Conservation (phyloP, 768 basidiomycete species). For the Mycena latifolia region DNA sequence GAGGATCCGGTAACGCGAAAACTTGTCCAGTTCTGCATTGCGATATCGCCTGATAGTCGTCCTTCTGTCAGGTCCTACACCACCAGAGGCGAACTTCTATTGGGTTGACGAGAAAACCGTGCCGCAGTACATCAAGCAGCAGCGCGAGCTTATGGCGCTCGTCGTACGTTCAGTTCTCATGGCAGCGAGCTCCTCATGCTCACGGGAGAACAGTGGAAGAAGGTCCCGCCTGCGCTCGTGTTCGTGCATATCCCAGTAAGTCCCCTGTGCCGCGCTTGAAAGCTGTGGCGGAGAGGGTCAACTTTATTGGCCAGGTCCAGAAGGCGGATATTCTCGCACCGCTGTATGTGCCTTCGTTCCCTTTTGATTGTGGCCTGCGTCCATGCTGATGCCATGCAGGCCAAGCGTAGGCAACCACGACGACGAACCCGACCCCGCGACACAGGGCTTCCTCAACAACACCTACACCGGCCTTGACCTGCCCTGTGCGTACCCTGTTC, state of each 20-base stretch:
- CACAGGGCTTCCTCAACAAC: constrained; percentile 36
- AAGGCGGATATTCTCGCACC: constrained; percentile 35
- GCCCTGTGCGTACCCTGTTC: constrained; percentile 25
- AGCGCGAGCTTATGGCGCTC: constrained; percentile 25
- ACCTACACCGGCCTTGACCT: constrained; percentile 36
- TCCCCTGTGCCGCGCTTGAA: too few species aligned
- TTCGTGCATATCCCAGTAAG: constrained; percentile 37
- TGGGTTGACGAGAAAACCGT: constrained; percentile 37
- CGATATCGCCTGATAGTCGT: background rate
- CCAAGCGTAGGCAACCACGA: constrained; percentile 34
- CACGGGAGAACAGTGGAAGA: constrained; percentile 28
- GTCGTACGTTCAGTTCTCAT: constrained; percentile 14
- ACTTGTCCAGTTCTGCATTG: background rate
- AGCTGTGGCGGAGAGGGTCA: background rate
- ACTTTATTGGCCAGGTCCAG: constrained; percentile 24
- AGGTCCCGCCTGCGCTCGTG: constrained; percentile 33
- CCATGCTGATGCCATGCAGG: constrained; percentile 1
- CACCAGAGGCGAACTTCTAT: constrained; percentile 28
- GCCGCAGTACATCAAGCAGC: constrained; percentile 35
- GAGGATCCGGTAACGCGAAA: constrained; percentile 17
- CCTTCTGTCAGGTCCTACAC: constrained; percentile 16
- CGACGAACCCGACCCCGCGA: constrained; percentile 36
- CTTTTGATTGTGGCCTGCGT: background rate
- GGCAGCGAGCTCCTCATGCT: background rate
- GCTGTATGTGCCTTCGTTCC: constrained; percentile 21